Evolutionary conservation across 1,284 basidiomycete species (phyloP).

Genomic region (Pterula multifida): DNA sequence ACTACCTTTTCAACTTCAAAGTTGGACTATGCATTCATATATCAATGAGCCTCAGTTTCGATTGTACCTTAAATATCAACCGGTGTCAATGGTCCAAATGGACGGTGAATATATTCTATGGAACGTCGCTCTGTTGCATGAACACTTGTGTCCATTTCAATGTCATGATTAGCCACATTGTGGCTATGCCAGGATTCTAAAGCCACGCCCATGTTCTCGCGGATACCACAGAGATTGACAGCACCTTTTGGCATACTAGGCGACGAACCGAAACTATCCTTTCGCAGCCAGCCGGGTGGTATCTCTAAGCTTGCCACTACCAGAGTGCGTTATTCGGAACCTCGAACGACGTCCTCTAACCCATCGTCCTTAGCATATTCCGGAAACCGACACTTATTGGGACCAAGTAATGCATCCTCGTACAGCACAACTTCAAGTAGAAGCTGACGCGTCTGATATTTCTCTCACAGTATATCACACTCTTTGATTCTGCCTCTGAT

Average conservation of each 20-base stretch:
- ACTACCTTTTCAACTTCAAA: no score
- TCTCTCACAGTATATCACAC: slow-evolving; percentile 51
- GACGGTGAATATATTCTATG: no score
- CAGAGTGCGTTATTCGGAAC: slow-evolving; percentile 36
- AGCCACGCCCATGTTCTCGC: slow-evolving; percentile 55
- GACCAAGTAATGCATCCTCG: slow-evolving; percentile 46
- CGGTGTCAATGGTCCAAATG: no score
- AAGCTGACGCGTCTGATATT: no score
- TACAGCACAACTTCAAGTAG: neutral
- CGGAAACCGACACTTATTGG: slow-evolving; percentile 70
- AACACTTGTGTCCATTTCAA: no score
- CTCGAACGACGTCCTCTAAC: neutral
- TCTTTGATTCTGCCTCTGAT: slow-evolving; percentile 82
- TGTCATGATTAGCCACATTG: no score
- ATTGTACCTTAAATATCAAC: no score
- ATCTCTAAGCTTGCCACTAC: slow-evolving; percentile 61
- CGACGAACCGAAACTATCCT: slow-evolving; percentile 82
- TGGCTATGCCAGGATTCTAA: no score
- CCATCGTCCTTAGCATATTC: slow-evolving; percentile 44
- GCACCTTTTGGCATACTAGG: slow-evolving; percentile 74
- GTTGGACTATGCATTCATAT: no score
- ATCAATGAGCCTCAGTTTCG: no score
- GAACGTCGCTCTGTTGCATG: no score
- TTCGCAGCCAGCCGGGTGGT: slow-evolving; percentile 70
- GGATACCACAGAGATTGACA: slow-evolving; percentile 55